Conservation (phyloP, 768 basidiomycete species). For the Auricularia auricula-judae region DNA sequence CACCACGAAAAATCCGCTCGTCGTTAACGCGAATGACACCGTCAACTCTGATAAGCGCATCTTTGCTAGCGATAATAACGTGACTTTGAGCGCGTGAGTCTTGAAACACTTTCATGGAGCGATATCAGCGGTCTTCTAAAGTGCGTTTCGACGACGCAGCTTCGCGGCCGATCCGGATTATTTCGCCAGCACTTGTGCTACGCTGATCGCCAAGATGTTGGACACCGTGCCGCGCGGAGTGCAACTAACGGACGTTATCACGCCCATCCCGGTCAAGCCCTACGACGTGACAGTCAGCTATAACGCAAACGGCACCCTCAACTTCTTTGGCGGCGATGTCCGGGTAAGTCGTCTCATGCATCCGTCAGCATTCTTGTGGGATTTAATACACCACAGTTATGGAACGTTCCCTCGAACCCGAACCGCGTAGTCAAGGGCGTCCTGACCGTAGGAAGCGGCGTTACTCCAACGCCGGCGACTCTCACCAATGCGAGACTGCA, state of each 20-base stretch:
- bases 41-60: conserved; percentile 29
- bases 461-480: background rate
- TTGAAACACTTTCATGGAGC: background rate
- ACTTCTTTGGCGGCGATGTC: background rate
- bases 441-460: background rate
- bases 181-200: conserved; percentile 29
- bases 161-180: conserved; percentile 21
- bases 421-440: background rate
- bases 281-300: background rate
- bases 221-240: conserved; percentile 37
- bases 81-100: conserved; percentile 28
- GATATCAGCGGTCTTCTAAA: background rate
- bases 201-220: conserved; percentile 34
- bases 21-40: conserved; percentile 23
- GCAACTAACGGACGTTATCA: conserved; percentile 32
- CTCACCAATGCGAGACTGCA: background rate
- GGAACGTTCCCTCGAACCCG: background rate
- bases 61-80: conserved; percentile 29
- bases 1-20: conserved; percentile 28
- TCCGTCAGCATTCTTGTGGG: background rate
- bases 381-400: background rate
- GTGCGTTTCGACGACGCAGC: background rate
- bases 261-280: conserved; percentile 8
- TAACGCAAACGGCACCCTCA: background rate
- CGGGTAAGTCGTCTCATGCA: background rate